These are phyloP conservation scores for Botryobasidium botryosum DNA, from an alignment of 768 basidiomycete genomes.

Conservation along the genomic window DNA sequence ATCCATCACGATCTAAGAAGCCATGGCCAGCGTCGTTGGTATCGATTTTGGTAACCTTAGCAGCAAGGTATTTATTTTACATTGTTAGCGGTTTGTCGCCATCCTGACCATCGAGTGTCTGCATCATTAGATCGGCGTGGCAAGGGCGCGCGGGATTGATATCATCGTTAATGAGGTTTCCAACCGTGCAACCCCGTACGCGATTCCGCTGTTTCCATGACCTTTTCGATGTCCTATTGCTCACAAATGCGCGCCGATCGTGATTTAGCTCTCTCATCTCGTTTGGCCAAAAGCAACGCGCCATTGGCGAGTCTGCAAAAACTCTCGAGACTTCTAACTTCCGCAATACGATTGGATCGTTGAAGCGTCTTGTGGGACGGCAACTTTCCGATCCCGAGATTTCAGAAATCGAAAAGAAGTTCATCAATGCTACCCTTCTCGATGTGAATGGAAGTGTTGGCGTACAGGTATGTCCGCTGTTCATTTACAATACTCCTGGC, in stretches of 20 bases:
- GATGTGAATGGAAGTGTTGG: conserved; percentile 76
- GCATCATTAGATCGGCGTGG: conserved; percentile 68
- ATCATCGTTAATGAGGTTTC: conserved; percentile 97
- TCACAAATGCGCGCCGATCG: background rate
- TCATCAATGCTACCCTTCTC: conserved; percentile 70
- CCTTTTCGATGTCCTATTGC: background rate
- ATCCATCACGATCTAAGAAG: background rate
- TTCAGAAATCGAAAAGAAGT: conserved; percentile 73
- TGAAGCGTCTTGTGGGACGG: conserved; percentile 83
- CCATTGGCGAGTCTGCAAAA: conserved; percentile 91
- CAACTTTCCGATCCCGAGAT: conserved; percentile 67
- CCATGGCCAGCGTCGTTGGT: conserved; percentile 77
- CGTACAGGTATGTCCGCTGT: conserved; percentile 44
- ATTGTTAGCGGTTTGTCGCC: too few species aligned
- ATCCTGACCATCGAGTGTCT: conserved; percentile 8
- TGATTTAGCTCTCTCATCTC: conserved; percentile 70
- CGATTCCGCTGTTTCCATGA: conserved; percentile 12
- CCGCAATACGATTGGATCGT: conserved; percentile 85
- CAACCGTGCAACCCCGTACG: conserved; percentile 90
- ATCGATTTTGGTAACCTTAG: conserved; percentile 84
- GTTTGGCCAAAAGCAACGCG: conserved; percentile 79
- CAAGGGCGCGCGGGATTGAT: conserved; percentile 91
- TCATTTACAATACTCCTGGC: conserved; percentile 2
- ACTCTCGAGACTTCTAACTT: conserved; percentile 97
- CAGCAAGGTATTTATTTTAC: conserved; percentile 73